Percentiles rank a stretch among this genome's conserved stretches.
These are phyloP conservation scores for Aspergillus leporis DNA, from an alignment of 495 filamentous ascomycete species.

Conservation along the genomic window DNA sequence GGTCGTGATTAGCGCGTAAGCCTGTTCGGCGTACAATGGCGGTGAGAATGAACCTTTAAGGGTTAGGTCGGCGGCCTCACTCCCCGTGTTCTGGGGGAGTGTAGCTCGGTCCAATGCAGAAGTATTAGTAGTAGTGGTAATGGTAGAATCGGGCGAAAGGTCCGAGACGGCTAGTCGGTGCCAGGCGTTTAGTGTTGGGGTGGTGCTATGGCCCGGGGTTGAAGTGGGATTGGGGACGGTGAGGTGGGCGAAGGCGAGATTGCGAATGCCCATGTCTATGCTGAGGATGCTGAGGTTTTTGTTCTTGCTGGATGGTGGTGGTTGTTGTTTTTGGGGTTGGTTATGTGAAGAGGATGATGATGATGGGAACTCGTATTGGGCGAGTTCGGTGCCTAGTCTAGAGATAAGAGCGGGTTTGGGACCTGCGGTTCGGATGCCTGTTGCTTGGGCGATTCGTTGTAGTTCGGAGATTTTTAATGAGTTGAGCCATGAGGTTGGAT, in stretches of 20 bases:
- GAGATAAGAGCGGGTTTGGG: constrained; percentile 45
- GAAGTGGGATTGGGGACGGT: constrained; percentile 13
- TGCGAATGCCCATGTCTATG: constrained; percentile 85
- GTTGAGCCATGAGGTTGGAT: constrained; percentile 30
- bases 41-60: constrained; percentile 65
- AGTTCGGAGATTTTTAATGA: constrained; percentile 48
- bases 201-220: background rate
- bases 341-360: background rate
- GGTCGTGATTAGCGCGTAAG: constrained; percentile 59
- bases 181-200: constrained; percentile 35
- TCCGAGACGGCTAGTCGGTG: constrained; percentile 25
- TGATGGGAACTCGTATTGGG: constrained; percentile 1
- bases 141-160: background rate
- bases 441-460: constrained; percentile 50
- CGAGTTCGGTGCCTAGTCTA: constrained; percentile 27
- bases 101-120: no score
- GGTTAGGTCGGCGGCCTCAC: no score
- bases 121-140: no score
- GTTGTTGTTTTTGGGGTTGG: background rate
- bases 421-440: constrained; percentile 52
- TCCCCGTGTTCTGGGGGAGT: no score
- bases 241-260: constrained; percentile 68
- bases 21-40: constrained; percentile 54
- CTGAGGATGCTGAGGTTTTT: constrained; percentile 61
- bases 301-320: background rate